Base-by-base conservation (phyloP, 2,329 filamentous ascomycete species). In the Knoxdaviesia capensis region DNA sequence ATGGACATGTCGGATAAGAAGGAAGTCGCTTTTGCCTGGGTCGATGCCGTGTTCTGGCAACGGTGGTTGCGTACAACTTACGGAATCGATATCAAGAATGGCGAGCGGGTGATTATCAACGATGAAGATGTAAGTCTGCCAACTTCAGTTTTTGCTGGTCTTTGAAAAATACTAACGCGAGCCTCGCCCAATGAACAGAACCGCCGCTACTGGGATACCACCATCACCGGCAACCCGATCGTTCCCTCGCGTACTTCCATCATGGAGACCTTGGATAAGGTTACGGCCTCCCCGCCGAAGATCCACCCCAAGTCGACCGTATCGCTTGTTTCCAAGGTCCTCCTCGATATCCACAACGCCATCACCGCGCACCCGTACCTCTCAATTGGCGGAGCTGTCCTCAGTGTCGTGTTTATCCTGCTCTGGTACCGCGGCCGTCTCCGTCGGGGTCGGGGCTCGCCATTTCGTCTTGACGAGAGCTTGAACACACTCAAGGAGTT, bases 41-140 rank as follows among this genome's bases (percentile, higher is more conserved):
- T 96, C 8, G 90, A 98, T 56, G 86, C 87, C 41, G 74, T 84
- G 6, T 96, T 96, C 59, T 98, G 90, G 90, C 87, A 96, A 59
- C 74, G 88, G 47, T 98, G 90, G 90, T 75, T 98, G 48, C 73
- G 80, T 50, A 87, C 80, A n/a, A 94, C 88, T 0, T 98, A 93
- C 54, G 88, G 88, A 43, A 80, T 96, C 50, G 82, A 92, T 51
- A 77, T 90, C 46, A 77, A 72, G 54, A 77, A 90, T 47, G 87
- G 88, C 39, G 90, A 96, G 58, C 76, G 84, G 47, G 83, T 98
- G 43, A 80, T 98, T 45, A 90, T 98, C 61, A 94, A 94, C 50
- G 90, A 98, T 52, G 84, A 96, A 66, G 86, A 93, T 58, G 86
- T 93, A 66, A 80, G 83, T 68, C 45, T 43, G 29, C 7, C 10